Percentiles rank a stretch among this genome's conserved stretches.
Conservation (phyloP, 2,329 filamentous ascomycete species). For the Apiospora aurea region DNA sequence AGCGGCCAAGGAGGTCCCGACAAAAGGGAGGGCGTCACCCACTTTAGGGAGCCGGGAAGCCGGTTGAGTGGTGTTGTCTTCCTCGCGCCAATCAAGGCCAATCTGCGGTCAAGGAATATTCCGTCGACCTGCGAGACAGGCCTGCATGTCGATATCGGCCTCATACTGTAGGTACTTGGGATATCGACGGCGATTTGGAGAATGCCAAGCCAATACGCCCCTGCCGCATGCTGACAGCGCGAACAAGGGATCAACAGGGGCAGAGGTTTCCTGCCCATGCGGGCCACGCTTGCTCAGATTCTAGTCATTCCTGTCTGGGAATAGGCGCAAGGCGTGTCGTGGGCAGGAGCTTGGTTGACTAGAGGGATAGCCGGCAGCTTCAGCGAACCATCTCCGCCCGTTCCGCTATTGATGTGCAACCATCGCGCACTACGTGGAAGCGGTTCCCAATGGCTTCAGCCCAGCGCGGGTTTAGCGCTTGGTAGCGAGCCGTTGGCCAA, state of each 20-base stretch:
- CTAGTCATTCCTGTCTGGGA: not conserved
- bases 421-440: not conserved
- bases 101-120: conserved; percentile 8
- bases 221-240: not conserved
- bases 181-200: conserved; percentile 12
- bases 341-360: not conserved
- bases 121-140: conserved; percentile 1
- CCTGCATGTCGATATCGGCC: not conserved
- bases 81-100: not conserved
- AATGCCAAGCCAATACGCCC: conserved; percentile 5
- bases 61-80: not conserved
- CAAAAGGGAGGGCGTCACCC: not conserved
- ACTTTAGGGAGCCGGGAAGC: not conserved
- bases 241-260: conserved; percentile 17
- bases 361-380: not conserved
- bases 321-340: not conserved
- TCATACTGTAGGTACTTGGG: not conserved
- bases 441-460: conserved; percentile 13
- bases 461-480: not conserved
- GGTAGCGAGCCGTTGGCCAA: not conserved
- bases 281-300: conserved; percentile 5
- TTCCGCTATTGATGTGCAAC: conserved; percentile 11
- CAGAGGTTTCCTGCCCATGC: not conserved
- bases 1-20: conserved; percentile 1
- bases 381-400: not conserved